These are phyloP conservation scores for Paracorniculantispora psalliotae DNA, from an alignment of 2,329 filamentous ascomycete species.

Conservation along the genomic window DNA sequence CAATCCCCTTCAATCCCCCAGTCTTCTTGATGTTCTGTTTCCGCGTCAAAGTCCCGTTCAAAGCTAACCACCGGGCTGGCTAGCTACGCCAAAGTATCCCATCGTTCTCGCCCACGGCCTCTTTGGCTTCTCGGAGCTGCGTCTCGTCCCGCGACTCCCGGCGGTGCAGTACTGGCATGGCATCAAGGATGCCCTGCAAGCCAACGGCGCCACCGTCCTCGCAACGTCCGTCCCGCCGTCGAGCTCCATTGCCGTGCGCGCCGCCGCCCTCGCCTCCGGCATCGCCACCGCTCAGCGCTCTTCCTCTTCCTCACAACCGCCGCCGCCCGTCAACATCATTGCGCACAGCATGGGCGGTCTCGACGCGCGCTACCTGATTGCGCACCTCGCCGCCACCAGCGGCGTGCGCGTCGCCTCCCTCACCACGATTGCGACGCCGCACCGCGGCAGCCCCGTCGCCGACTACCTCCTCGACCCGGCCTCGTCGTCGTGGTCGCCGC, in stretches of 20 bases:
- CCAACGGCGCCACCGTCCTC: conserved; percentile 51
- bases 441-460: conserved; percentile 51
- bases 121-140: conserved; percentile 57
- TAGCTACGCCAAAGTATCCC: conserved; percentile 54
- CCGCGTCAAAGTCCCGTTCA: too few species aligned
- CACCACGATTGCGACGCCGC: conserved; percentile 52
- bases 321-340: conserved; percentile 67
- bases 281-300: conserved; percentile 39
- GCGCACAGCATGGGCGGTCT: conserved; percentile 65
- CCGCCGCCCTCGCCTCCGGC: conserved; percentile 49
- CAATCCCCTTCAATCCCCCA: too few species aligned
- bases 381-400: conserved; percentile 43
- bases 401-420: conserved; percentile 43
- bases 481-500: conserved; percentile 35
- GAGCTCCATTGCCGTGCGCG: conserved; percentile 55
- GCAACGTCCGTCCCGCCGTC: conserved; percentile 58
- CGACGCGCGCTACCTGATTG: conserved; percentile 62
- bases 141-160: conserved; percentile 46
- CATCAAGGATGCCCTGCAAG: conserved; percentile 52
- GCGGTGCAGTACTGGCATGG: conserved; percentile 61
- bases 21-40: too few species aligned
- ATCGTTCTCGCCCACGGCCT: conserved; percentile 63
- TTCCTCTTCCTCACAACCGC: not conserved
- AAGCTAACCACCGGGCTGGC: not conserved
- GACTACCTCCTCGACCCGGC: conserved; percentile 47